Base-by-base conservation (phyloP, 768 basidiomycete species). In the Phanerochaete sordida region DNA sequence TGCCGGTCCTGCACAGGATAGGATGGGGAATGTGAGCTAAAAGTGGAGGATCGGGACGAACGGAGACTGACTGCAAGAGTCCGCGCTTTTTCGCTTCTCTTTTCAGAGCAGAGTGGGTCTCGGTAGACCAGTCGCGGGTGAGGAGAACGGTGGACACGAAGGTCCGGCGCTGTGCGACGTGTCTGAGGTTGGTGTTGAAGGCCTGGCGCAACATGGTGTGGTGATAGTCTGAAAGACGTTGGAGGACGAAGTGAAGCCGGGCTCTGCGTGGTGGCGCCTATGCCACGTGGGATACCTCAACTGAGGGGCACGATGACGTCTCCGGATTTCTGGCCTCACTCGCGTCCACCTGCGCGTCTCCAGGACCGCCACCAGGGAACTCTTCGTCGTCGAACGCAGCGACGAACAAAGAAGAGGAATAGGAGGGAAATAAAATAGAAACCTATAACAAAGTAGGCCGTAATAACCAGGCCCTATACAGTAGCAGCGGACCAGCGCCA, bases 111-210 rank as follows among this genome's bases (percentile, higher is more conserved):
- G 73, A 71, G 59, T 84, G 69, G 57, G 79, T 75, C 62, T 82
- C 76, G 58, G 74, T 79, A 61, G 84, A 79, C 82, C 83, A 86
- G 52, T 81, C 76, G 61, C 80, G 77, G 33, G 80, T 77, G 59
- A 87, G 80, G 24, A 86, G 78, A 35, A 82, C 79, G 19, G 84
- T 78, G 28, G 84, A 85, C 47, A 82, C 82, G 57, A 82, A 77
- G 30, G 64, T 62, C 52, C 79, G 71, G 47, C 70, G 64, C 45
- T 62, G 73, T 37, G 60, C 45, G 66, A 39, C 66, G 62, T 26
- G 35, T 23, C 37, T 19, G 7, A 54, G 11, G 23, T 54, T 54
- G 13, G 56, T 61, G 50, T 39, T 57, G 58, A 44, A 54, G 26
- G 70, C 61, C 33, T 66, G 54, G 26, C 70, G 70, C 23, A 74